Evolutionary conservation across 768 basidiomycete genomes (phyloP).

Genomic region (Cubamyces lactineus): DNA sequence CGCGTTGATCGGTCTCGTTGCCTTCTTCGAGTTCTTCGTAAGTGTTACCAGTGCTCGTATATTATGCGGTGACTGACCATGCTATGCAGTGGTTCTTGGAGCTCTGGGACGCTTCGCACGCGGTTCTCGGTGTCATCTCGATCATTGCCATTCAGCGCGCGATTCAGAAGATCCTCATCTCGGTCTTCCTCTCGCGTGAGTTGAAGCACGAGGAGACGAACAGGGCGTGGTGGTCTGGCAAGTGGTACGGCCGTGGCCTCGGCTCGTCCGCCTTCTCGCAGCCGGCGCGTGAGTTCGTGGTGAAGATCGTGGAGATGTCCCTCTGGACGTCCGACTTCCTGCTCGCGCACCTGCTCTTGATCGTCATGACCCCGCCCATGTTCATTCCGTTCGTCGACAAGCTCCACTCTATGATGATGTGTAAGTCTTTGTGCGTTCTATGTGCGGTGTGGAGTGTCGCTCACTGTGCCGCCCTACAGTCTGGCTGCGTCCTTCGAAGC

Average conservation of each 20-base stretch:
- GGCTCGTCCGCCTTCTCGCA: constrained; percentile 93
- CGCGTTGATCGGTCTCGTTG: constrained; percentile 79
- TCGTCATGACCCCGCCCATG: constrained; percentile 84
- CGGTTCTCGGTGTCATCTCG: constrained; percentile 89
- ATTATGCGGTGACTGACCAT: constrained; percentile 25
- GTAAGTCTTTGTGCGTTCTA: constrained; percentile 48
- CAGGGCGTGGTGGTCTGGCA: constrained; percentile 98
- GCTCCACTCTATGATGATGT: constrained; percentile 91
- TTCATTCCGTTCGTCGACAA: constrained; percentile 88
- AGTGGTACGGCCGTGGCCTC: constrained; percentile 95
- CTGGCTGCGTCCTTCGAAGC: constrained; percentile 95
- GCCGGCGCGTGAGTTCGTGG: constrained; percentile 94
- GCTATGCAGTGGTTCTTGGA: constrained; percentile 87
- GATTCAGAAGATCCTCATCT: constrained; percentile 92
- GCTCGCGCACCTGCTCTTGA: constrained; percentile 78
- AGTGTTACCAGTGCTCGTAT: constrained; percentile 40
- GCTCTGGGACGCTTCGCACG: constrained; percentile 95
- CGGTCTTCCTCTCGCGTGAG: constrained; percentile 93
- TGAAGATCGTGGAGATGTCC: constrained; percentile 98
- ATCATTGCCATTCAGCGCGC: constrained; percentile 90
- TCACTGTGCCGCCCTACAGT: constrained; percentile 51
- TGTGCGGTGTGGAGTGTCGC: constrained; percentile 14
- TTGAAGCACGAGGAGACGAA: constrained; percentile 99
- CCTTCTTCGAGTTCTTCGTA: constrained; percentile 96
- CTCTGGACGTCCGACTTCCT: constrained; percentile 97